Base-by-base conservation (phyloP, 768 basidiomycete genomes). In the Mycena rebaudengoi region DNA sequence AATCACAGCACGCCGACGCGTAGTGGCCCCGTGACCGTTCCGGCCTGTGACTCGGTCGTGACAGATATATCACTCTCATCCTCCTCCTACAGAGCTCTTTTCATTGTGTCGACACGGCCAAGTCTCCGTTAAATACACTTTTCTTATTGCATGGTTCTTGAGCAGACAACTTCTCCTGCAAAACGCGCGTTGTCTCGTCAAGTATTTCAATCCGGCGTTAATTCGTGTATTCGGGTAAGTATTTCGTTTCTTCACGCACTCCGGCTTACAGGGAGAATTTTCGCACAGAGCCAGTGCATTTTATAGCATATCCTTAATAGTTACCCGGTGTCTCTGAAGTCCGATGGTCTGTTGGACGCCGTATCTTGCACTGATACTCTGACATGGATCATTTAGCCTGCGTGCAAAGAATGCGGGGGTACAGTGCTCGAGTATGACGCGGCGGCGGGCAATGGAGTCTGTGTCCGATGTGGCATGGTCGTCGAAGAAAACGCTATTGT, bases 401-500 rank as follows among this genome's bases (percentile, higher is more conserved):
- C 86, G 43, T 94, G 91, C 75, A 87, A 81, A 14, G 90, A 91
- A 67, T 95, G 92, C 69, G 91, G 91, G 39, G 92, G 92, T 5
- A 90, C 89, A 0, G 89, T 92, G 14, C 94, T 95, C 66, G 92
- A 94, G 73, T 94, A 94, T 74, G 91, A 94, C 75, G 80, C 88
- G 30, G 88, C 92, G 13, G 91, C 92, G 6, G 94, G 94, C 10
- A 92, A 92, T 66, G 92, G 91, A 6, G 92, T 94, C 73, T 96
- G 95, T 69, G 86, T 91, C 1, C 81, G 85, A 68, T 98, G 96
- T 69, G 95, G 94, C 45, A 92, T 90, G 7, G 95, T 99, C 18
- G 83, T 97, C 11, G 95, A 97, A 78, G 94, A 98, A 76, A 96
- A 95, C 71, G 88, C 91, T 3, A 95, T 99, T 62, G 94, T 98